phyloP scores from a whole-genome alignment of 2,329 filamentous ascomycete species.

The Lasiodiplodia sp. region DNA sequence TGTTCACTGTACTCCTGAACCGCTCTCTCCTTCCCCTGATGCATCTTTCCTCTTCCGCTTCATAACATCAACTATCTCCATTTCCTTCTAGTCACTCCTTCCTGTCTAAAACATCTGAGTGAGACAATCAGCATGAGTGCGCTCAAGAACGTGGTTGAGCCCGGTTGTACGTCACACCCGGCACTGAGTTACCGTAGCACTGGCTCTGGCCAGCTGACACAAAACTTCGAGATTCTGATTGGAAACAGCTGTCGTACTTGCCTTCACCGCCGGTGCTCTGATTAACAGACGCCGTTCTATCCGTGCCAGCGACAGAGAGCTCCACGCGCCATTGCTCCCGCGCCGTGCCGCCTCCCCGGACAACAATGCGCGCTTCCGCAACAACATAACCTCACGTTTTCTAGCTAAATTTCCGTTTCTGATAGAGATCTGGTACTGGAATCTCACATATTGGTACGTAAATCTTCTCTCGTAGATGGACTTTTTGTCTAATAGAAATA shows the following conservation, averaged over 20 bases:
- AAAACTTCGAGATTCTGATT: not conserved
- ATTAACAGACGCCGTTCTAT: slow-evolving; percentile 30
- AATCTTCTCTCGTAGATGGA: not conserved
- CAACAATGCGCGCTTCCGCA: slow-evolving; percentile 27
- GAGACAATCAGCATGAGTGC: slow-evolving; percentile 14
- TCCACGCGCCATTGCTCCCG: slow-evolving; percentile 20
- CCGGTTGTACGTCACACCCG: slow-evolving; percentile 20
- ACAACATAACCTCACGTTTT: slow-evolving; percentile 31
- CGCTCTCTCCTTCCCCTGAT: not conserved
- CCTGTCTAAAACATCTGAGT: not conserved
- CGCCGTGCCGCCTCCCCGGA: slow-evolving; percentile 6
- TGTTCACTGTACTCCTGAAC: slow-evolving; percentile 4
- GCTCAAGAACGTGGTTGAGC: slow-evolving; percentile 30
- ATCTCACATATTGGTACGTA: slow-evolving; percentile 42
- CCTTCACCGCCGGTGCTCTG: slow-evolving; percentile 33
- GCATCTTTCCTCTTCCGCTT: not conserved
- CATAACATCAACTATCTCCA: too few species aligned
- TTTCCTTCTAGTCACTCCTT: not conserved
- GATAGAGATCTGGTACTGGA: slow-evolving; percentile 46
- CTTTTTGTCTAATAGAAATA: not conserved
- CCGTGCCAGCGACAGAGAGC: slow-evolving; percentile 2
- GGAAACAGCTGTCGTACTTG: slow-evolving; percentile 29
- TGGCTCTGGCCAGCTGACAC: not conserved
- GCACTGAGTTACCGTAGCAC: too few species aligned
- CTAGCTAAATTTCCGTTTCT: slow-evolving; percentile 42